Base-by-base conservation (phyloP, 352 stramenopile genomes). In the Blastocystis sp. region DNA sequence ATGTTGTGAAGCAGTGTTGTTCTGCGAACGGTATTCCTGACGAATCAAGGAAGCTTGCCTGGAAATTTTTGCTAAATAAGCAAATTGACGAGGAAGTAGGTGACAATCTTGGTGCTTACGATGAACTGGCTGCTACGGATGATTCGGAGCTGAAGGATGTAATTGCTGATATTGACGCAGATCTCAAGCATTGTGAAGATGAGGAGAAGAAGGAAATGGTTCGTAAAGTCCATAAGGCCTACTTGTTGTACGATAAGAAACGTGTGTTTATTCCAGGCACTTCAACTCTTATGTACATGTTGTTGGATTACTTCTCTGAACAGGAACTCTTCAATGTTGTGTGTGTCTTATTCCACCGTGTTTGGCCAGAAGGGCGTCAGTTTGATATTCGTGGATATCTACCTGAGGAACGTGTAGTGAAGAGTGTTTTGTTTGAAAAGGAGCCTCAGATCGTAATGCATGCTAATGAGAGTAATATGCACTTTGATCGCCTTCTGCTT, bases 101-200 rank as follows among this genome's bases (percentile, higher is more conserved):
- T 24, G 57, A 77, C 27, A 78, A 75, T 76, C 37, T 62, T 37
- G 59, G 59, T 64, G 42, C 60, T 11, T 89, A 89, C 27, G 78
- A 89, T 15, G 78, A 89, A 57, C 64, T 89, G 3, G 78, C 64
- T 17, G 78, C 59, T 9, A 62, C 59, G 30, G 64, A 78, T 56
- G 78, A 89, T 60, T 57, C 59, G 54, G 78, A 89, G 5, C 33
- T 89, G 64, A 89, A 89, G 64, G 78, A 89, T 89, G 60, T 89
- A 40, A 76, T 89, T 59, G 78, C 78, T 5, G 78, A 89, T 54
- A 89, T 89, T 37, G 78, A 89, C 30, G 64, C 60, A 1, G 78
- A 89, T 54, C 35, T 89, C 27, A 37, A 89, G 35, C 40, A 58
- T 58, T 27, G 54, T 11, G 78, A 89, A 27, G 78, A 89, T 51